Evolutionary conservation across 176 grass and related monocot species (phyloP), one percentile per base, ranked within the genome.

Genomic region (Puccinellia tenuiflora): DNA sequence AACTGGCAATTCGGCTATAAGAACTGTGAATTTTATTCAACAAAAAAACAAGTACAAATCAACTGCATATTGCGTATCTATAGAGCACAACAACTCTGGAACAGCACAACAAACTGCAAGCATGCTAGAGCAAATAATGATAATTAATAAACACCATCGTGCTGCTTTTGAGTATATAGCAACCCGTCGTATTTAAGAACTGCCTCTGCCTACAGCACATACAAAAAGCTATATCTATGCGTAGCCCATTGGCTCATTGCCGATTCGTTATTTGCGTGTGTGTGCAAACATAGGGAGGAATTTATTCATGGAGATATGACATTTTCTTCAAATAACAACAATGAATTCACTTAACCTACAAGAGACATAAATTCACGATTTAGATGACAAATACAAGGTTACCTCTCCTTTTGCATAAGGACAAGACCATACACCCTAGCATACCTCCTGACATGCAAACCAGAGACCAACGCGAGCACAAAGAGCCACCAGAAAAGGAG

Each of bases 1-100:
- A 57, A 75, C 21, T 5, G 11, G 28, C 16, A 67, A 14, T 66
- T 67, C 48, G 69, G 15, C 24, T 16, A 9, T 46, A 9, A 9
- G 21, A 56, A 81, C n/a, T 81, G 64, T 52, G n/a, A 18, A 80
- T 50, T 34, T 42, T 45, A 34, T 66, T 65, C 45, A 76, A 48
- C 30, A 69, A 22, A 83, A 3, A 30, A 7, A 65, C 29, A 3
- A 46, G 40, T 66, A 11, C 9, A 31, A 18, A 43, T 37, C 76
- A 39, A 63, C 45, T 63, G 33, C 66, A 79, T 85, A 68, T 59
- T 85, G 8, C 6, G 5, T 17, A 78, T 69, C 43, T 46, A 46
- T 15, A 46, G 14, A 46, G 43, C 43, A 46, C 43, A 4, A 11
- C 43, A 46, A 46, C 43, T 46, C 43, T 46, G 16, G n/a, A 29